Evolutionary conservation across 495 filamentous ascomycete genomes (phyloP).

Genomic region (Penicillium daleae): DNA sequence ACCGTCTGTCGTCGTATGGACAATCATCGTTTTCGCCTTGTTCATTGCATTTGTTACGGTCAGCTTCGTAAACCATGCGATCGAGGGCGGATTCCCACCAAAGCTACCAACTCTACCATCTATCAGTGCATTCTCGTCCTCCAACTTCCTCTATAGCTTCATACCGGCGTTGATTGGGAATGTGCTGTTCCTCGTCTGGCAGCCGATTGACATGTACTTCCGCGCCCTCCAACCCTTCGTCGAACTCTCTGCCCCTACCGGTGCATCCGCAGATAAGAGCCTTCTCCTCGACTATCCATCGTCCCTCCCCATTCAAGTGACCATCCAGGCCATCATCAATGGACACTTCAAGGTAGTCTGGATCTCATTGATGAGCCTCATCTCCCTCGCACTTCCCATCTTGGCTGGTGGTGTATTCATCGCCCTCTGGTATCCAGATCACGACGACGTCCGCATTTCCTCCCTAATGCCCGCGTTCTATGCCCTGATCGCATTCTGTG

Average conservation of each 20-base stretch:
- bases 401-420: slow-evolving; percentile 81
- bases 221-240: slow-evolving; percentile 78
- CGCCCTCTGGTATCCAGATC: slow-evolving; percentile 64
- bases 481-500: slow-evolving; percentile 66
- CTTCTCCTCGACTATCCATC: slow-evolving; percentile 76
- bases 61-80: slow-evolving; percentile 72
- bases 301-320: slow-evolving; percentile 64
- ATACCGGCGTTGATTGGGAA: slow-evolving; percentile 77
- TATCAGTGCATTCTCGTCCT: slow-evolving; percentile 71
- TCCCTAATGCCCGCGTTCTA: slow-evolving; percentile 71
- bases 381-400: slow-evolving; percentile 71
- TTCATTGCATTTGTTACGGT: slow-evolving; percentile 74
- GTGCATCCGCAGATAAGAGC: slow-evolving; percentile 66
- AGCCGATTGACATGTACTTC: slow-evolving; percentile 74
- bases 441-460: slow-evolving; percentile 63
- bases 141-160: slow-evolving; percentile 88
- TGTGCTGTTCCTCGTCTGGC: slow-evolving; percentile 74
- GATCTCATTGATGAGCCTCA: slow-evolving; percentile 64
- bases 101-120: slow-evolving; percentile 62
- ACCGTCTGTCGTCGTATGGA: slow-evolving; percentile 64
- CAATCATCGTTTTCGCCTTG: slow-evolving; percentile 63
- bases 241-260: slow-evolving; percentile 58
- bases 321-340: slow-evolving; percentile 62
- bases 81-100: slow-evolving; percentile 71
- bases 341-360: slow-evolving; percentile 73